A percentile compares a stretch with the other conserved stretches of the same genome.
These are phyloP conservation scores for Lasiosphaeria miniovina DNA, from an alignment of 495 filamentous ascomycete species.

Conservation along the genomic window DNA sequence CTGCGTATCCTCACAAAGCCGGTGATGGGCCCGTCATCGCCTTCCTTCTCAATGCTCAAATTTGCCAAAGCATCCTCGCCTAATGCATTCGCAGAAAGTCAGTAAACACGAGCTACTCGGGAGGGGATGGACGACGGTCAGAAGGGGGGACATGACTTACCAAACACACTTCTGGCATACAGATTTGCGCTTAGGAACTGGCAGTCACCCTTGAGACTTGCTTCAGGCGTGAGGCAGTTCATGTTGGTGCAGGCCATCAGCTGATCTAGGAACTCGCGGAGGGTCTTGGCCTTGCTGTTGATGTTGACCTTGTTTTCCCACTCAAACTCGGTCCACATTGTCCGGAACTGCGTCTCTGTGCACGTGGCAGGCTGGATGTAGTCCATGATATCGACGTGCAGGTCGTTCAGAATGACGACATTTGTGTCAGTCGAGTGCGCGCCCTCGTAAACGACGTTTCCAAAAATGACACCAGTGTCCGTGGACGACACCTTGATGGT, in stretches of 20 bases:
- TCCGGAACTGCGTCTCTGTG: constrained; percentile 96
- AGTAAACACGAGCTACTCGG: constrained; percentile 4
- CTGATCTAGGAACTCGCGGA: constrained; percentile 90
- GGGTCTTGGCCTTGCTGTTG: constrained; percentile 89
- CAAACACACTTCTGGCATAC: constrained; percentile 97
- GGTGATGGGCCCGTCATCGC: constrained; percentile 90
- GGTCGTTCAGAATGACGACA: constrained; percentile 97
- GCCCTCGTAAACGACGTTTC: constrained; percentile 97
- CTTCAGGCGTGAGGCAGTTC: constrained; percentile 95
- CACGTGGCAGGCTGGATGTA: constrained; percentile 98
- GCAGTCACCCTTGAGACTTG: constrained; percentile 94
- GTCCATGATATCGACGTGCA: constrained; percentile 99
- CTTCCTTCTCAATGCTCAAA: constrained; percentile 95
- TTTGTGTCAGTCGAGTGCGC: constrained; percentile 92
- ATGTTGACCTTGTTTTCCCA: constrained; percentile 99
- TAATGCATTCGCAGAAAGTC: constrained; percentile 31
- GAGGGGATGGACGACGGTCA: too few species aligned
- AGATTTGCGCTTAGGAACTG: constrained; percentile 97
- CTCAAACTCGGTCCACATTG: constrained; percentile 99
- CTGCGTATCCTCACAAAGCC: constrained; percentile 99
- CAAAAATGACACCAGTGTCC: constrained; percentile 98
- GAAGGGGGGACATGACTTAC: constrained; percentile 57
- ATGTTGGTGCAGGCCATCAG: constrained; percentile 98
- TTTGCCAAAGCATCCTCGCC: constrained; percentile 99
- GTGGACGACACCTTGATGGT: constrained; percentile 99